Percentiles rank a stretch among this genome's conserved stretches.
phyloP scores from a whole-genome alignment of 2,329 filamentous ascomycete species.

The Thermoascus crustaceus region DNA sequence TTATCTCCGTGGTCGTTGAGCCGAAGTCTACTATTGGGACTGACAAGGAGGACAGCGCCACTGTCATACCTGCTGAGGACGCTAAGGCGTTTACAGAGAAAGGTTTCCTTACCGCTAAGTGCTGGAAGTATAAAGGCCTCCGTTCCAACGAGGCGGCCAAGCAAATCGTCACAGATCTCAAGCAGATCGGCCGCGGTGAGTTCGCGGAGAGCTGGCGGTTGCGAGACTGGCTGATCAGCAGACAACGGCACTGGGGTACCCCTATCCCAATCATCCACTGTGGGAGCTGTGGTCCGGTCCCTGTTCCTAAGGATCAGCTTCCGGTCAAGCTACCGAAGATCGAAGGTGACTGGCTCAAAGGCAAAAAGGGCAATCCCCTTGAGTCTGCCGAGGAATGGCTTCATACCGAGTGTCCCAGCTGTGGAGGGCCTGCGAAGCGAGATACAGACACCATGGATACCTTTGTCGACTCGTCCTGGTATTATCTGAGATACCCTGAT shows the following conservation, averaged over 20 bases:
- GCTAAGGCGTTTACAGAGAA: slow-evolving; percentile 52
- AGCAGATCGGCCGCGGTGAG: slow-evolving; percentile 49
- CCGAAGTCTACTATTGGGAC: slow-evolving; percentile 29
- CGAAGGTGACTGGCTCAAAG: slow-evolving; percentile 58
- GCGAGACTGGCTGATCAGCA: slow-evolving; percentile 81
- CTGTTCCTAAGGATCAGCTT: slow-evolving; percentile 67
- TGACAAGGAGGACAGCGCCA: slow-evolving; percentile 6
- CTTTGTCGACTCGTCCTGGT: slow-evolving; percentile 93
- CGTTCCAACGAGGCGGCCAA: slow-evolving; percentile 55
- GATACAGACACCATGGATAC: slow-evolving; percentile 97
- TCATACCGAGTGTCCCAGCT: slow-evolving; percentile 64
- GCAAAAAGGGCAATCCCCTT: slow-evolving; percentile 67
- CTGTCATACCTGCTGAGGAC: slow-evolving; percentile 31
- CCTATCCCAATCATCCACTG: slow-evolving; percentile 88
- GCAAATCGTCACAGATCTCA: slow-evolving; percentile 48
- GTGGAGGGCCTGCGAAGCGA: slow-evolving; percentile 60
- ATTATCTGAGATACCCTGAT: slow-evolving; percentile 74
- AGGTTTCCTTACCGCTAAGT: slow-evolving; percentile 59
- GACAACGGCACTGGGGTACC: slow-evolving; percentile 87
- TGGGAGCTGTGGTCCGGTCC: slow-evolving; percentile 63
- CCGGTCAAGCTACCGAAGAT: slow-evolving; percentile 68
- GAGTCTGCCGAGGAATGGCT: slow-evolving; percentile 65
- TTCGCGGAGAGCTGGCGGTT: slow-evolving; percentile 68
- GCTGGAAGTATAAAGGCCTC: slow-evolving; percentile 57
- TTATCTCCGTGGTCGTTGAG: slow-evolving; percentile 55